These are phyloP conservation scores for Drechslerella coelobrocha DNA, from an alignment of 2,329 filamentous ascomycete genomes.

Conservation along the genomic window DNA sequence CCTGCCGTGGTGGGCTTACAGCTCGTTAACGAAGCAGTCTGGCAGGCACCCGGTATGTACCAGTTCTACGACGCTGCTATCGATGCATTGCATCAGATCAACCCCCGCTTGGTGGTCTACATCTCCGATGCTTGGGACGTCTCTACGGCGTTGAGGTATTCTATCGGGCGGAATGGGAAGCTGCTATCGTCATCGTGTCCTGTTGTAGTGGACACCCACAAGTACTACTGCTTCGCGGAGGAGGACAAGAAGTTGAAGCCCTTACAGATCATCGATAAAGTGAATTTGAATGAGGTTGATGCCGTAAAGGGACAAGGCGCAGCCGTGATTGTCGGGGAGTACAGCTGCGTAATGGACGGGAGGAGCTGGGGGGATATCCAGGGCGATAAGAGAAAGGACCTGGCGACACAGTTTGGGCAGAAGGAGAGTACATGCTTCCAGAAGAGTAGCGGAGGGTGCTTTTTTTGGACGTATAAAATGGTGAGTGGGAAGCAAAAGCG, in stretches of 20 bases:
- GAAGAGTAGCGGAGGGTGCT: conserved; percentile 63
- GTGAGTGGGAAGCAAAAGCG: conserved; percentile 3
- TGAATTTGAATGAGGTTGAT: conserved; percentile 52
- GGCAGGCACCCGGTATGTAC: conserved; percentile 64
- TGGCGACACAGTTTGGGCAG: conserved; percentile 62
- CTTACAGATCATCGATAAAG: conserved; percentile 63
- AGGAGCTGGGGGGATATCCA: conserved; percentile 63
- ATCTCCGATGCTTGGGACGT: conserved; percentile 68
- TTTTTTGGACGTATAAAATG: conserved; percentile 70
- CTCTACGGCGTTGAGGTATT: conserved; percentile 60
- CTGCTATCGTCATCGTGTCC: conserved; percentile 58
- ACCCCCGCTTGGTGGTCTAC: conserved; percentile 64
- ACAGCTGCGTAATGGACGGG: conserved; percentile 65
- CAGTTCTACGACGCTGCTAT: conserved; percentile 66
- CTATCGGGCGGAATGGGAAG: conserved; percentile 59
- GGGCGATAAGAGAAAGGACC: conserved; percentile 59
- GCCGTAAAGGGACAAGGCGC: conserved; percentile 57
- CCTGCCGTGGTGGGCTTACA: conserved; percentile 65
- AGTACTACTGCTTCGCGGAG: conserved; percentile 67
- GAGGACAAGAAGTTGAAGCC: conserved; percentile 63
- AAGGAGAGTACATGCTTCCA: conserved; percentile 63
- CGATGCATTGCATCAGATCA: conserved; percentile 61
- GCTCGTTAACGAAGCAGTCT: conserved; percentile 66
- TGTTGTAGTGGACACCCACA: conserved; percentile 67
- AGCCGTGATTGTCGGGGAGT: conserved; percentile 66